A percentile compares a stretch with the other conserved stretches of the same genome.
Conservation (phyloP, 177 flowering plant genomes). For the Vitis hybrid region DNA sequence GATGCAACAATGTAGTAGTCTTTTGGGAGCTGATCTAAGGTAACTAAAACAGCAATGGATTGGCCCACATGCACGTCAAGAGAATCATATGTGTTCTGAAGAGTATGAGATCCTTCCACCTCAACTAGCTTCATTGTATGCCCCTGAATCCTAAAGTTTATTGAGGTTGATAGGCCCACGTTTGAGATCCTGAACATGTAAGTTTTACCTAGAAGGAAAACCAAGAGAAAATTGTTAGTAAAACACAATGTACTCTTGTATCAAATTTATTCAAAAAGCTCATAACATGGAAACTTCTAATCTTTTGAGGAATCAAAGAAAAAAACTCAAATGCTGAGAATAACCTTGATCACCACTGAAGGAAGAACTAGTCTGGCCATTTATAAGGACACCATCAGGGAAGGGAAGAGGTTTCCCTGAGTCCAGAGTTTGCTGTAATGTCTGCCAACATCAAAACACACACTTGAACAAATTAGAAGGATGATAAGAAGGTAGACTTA, state of each 20-base stretch:
- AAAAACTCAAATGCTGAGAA: neutral
- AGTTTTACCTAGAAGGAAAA: constrained; percentile 69
- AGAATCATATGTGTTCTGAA: constrained; percentile 67
- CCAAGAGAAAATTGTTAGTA: neutral
- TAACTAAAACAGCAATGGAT: constrained; percentile 73
- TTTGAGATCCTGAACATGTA: constrained; percentile 90
- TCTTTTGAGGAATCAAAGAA: neutral
- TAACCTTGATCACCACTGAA: constrained; percentile 88
- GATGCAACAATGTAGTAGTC: constrained; percentile 96
- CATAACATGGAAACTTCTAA: neutral
- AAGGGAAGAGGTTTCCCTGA: constrained; percentile 65
- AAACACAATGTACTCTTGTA: neutral
- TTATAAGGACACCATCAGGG: constrained; percentile 85
- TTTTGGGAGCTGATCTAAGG: constrained; percentile 70
- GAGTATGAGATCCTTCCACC: constrained; percentile 85
- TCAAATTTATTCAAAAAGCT: neutral
- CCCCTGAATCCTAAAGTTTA: constrained; percentile 91
- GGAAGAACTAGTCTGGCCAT: constrained; percentile 52
- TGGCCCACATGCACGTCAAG: constrained; percentile 94
- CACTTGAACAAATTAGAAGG: neutral
- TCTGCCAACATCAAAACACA: constrained; percentile 39
- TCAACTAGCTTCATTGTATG: constrained; percentile 83
- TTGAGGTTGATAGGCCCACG: constrained; percentile 74
- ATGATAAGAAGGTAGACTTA: neutral
- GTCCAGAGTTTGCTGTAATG: constrained; percentile 55